Evolutionary conservation across 371 early-diverging fungal species (phyloP).

Genomic region (Mucor racemosus): DNA sequence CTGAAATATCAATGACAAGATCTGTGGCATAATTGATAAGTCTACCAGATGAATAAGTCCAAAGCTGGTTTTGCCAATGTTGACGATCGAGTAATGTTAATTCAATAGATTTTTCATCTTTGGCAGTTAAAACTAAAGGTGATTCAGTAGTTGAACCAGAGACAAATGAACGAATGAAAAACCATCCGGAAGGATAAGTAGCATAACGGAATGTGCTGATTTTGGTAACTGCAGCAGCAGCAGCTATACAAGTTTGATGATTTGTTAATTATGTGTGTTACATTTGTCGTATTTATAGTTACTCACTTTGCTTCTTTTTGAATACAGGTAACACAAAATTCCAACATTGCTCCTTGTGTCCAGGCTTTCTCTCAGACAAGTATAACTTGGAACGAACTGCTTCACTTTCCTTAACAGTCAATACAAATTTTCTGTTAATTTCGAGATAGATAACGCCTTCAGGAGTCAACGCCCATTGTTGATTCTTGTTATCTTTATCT

Average conservation of each 20-base stretch:
- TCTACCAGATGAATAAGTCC: slow-evolving; percentile 55
- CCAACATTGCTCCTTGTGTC: slow-evolving; percentile 52
- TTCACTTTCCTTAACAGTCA: slow-evolving; percentile 39
- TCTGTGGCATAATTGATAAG: slow-evolving; percentile 57
- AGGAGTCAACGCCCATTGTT: slow-evolving; percentile 44
- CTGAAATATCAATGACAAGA: slow-evolving; percentile 42
- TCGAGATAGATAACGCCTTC: slow-evolving; percentile 43
- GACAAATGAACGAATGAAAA: slow-evolving; percentile 43
- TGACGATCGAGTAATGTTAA: slow-evolving; percentile 33
- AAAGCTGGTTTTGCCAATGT: slow-evolving; percentile 54
- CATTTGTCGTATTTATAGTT: slow-evolving; percentile 1
- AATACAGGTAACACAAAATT: slow-evolving; percentile 55
- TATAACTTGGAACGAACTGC: slow-evolving; percentile 27
- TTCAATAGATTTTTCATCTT: slow-evolving; percentile 30
- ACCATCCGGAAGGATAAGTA: slow-evolving; percentile 49
- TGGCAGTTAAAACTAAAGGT: slow-evolving; percentile 45
- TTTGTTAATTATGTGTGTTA: background rate
- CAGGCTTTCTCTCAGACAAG: slow-evolving; percentile 33
- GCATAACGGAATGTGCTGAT: slow-evolving; percentile 45
- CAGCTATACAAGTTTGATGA: background rate
- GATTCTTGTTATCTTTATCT: slow-evolving; percentile 37
- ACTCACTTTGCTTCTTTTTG: slow-evolving; percentile 47
- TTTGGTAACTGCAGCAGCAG: slow-evolving; percentile 24
- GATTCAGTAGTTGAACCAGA: slow-evolving; percentile 39
- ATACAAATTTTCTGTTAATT: slow-evolving; percentile 31